Conservation (phyloP, 441 rosid genomes). For the Capsella rubella region DNA sequence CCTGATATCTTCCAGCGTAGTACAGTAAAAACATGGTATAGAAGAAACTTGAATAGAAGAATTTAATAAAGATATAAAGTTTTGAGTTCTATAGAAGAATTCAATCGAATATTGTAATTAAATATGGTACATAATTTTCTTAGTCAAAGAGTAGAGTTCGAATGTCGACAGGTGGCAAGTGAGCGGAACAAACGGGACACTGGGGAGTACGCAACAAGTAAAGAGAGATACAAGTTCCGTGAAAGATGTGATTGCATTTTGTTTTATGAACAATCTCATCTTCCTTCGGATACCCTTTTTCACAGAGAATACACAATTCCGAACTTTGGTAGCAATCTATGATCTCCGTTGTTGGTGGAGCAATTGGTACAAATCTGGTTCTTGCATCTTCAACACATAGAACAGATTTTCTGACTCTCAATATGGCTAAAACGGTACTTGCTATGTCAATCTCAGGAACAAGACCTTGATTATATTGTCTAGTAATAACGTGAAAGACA, state of each 20-base stretch:
- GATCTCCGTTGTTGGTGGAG: slow-evolving; percentile 23
- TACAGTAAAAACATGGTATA: too few relatives aligned
- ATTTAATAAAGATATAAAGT: too few relatives aligned
- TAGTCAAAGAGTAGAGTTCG: slow-evolving; percentile 7
- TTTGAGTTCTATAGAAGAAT: too few relatives aligned
- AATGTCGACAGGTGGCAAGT: slow-evolving; percentile 29
- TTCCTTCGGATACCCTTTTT: slow-evolving; percentile 23
- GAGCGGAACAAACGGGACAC: slow-evolving; percentile 1
- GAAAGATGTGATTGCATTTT: slow-evolving; percentile 23
- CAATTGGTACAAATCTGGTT: neutral
- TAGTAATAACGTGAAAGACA: slow-evolving; percentile 9
- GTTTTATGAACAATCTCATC: too few relatives aligned
- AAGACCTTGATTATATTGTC: neutral
- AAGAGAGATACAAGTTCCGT: slow-evolving; percentile 21
- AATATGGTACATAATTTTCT: too few relatives aligned
- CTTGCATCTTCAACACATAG: neutral
- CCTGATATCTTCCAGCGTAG: too few relatives aligned
- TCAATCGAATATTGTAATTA: too few relatives aligned
- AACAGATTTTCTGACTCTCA: slow-evolving; percentile 2
- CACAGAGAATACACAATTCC: slow-evolving; percentile 11
- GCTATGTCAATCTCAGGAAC: slow-evolving; percentile 2
- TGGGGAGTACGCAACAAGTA: slow-evolving; percentile 19
- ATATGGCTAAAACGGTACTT: neutral
- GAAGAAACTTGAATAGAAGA: too few relatives aligned
- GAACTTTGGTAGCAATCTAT: slow-evolving; percentile 20